Evolutionary conservation across 176 grass and related monocot genomes (phyloP).

Genomic region (Ananas comosus): DNA sequence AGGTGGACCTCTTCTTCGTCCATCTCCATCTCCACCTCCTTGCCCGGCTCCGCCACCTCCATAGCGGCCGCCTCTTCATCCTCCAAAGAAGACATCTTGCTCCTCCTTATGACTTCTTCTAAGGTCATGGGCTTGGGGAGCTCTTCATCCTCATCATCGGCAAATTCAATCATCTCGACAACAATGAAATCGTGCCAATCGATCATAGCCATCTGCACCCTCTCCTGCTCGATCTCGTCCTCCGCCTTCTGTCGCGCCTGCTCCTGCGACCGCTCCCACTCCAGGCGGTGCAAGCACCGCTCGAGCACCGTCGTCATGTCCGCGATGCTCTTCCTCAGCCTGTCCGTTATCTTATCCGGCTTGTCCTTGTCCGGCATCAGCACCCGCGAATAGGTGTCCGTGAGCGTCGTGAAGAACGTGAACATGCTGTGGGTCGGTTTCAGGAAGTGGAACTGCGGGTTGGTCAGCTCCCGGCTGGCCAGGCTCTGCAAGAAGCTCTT

Average conservation of each 20-base stretch:
- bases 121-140: conserved; percentile 62
- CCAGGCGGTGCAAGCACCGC: conserved; percentile 68
- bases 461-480: conserved; percentile 42
- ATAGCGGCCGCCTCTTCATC: conserved; percentile 28
- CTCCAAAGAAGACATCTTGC: conserved; percentile 58
- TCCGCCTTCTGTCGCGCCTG: conserved; percentile 81
- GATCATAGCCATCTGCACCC: conserved; percentile 87
- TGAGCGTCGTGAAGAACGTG: conserved; percentile 72
- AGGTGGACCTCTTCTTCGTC: conserved; percentile 90
- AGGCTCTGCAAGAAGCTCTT: conserved; percentile 67
- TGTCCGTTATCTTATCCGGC: conserved; percentile 22
- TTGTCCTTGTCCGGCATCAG: conserved; percentile 52
- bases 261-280: conserved; percentile 93
- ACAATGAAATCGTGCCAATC: conserved; percentile 98
- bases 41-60: conserved; percentile 53
- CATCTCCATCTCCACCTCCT: conserved; percentile 83
- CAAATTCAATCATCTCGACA: conserved; percentile 89
- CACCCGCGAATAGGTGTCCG: conserved; percentile 76
- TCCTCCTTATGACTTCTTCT: conserved; percentile 76
- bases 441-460: conserved; percentile 86
- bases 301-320: conserved; percentile 68
- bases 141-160: conserved; percentile 68
- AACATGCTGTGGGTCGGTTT: conserved; percentile 91
- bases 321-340: conserved; percentile 33
- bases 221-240: conserved; percentile 88